A percentile compares a stretch with the other conserved stretches of the same genome.
These are phyloP conservation scores for Irpex rosettiformis DNA, from an alignment of 1,284 basidiomycete genomes.

Conservation along the genomic window DNA sequence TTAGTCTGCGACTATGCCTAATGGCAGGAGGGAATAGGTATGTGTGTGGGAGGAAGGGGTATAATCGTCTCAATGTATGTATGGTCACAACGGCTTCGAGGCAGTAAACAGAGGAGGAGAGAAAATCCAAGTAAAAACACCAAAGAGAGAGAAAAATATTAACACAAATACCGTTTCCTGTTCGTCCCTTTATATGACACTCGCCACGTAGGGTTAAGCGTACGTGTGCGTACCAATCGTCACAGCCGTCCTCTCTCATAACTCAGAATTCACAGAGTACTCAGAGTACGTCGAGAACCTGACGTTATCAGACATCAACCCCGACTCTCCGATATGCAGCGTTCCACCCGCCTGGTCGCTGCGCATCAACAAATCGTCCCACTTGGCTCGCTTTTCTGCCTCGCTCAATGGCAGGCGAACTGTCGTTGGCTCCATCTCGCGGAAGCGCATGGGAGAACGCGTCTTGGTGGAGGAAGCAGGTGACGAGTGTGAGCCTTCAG, in stretches of 20 bases:
- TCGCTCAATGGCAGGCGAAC: slow-evolving; percentile 46
- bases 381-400: slow-evolving; percentile 64
- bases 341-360: slow-evolving; percentile 70
- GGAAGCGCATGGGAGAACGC: background rate
- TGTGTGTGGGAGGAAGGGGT: background rate
- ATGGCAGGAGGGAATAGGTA: background rate
- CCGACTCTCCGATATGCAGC: slow-evolving; percentile 46
- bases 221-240: background rate
- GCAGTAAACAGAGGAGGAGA: background rate
- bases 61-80: background rate
- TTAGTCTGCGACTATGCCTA: background rate
- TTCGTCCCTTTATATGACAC: background rate
- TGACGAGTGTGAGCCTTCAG: slow-evolving; percentile 18
- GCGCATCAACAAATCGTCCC: slow-evolving; percentile 62
- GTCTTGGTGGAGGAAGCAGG: slow-evolving; percentile 21
- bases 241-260: background rate
- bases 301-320: slow-evolving; percentile 42
- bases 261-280: slow-evolving; percentile 4
- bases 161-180: background rate
- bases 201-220: background rate
- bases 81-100: background rate
- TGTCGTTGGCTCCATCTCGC: slow-evolving; percentile 13
- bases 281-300: slow-evolving; percentile 31
- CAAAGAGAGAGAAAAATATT: background rate
- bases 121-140: background rate